Evolutionary conservation across 148 eudicot genomes (phyloP), one percentile per base, ranked within the genome.

Genomic region (Persicaria maculosa): DNA sequence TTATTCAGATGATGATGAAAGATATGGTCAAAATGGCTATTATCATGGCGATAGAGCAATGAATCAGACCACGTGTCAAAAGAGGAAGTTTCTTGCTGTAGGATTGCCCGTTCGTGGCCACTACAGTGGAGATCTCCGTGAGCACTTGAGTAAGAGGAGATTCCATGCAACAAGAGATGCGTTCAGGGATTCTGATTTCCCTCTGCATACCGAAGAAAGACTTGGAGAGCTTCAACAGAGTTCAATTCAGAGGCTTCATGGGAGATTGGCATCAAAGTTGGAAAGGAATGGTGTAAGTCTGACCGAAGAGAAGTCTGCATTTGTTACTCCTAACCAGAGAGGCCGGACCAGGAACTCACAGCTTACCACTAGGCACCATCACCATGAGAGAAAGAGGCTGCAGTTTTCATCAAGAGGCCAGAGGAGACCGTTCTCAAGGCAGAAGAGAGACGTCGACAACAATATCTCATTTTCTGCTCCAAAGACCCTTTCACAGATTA

Each of bases 61-160:
- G 67, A 72, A 77, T 61, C 83, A 71, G 45, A 20, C 46, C 80
- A 76, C 79, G 59, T 52, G 79, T 20, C 77, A 50, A 40, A 85
- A 84, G 71, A 80, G 88, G 77, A 83, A 85, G 11, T 74, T 76
- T 15, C 62, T 72, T 3, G 80, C 79, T 43, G 40, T 50, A 46
- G 86, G 82, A 67, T 75, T 77, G 44, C 74, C 79, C 16, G 72
- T 36, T 74, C 70, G 62, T 74, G 79, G 78, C 58, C 62, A 48
- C 47, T 74, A 79, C 70, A 69, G 71, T 79, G 74, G 77, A 69
- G 90, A 89, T 83, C 86, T 89, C 12, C 82, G 91, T 31, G 80
- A 84, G 52, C 81, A 74, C 72, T 83, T 87, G 75, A 69, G 74
- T 80, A 86, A 76, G 71, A 79, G 82, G 67, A 81, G 89, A 76